Evolutionary conservation across 441 rosid species (phyloP).

Genomic region (Populus trichocarpa): DNA sequence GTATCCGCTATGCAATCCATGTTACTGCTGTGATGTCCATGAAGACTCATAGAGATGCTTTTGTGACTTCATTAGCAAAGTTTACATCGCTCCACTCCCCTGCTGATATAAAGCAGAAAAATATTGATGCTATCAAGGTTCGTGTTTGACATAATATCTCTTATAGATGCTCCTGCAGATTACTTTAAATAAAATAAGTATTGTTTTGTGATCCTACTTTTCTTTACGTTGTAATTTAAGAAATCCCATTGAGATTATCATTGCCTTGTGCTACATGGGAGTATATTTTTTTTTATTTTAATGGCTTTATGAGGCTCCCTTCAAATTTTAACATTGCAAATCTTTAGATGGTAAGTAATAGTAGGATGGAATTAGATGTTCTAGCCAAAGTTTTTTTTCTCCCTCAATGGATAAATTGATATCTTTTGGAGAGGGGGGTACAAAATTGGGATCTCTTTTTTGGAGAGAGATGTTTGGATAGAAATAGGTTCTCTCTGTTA

Average conservation of each 20-base stretch:
- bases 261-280: background rate
- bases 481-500: background rate
- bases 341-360: background rate
- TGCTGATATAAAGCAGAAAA: slow-evolving; percentile 93
- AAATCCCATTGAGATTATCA: background rate
- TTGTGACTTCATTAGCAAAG: slow-evolving; percentile 97
- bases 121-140: slow-evolving; percentile 93
- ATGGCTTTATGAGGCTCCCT: background rate
- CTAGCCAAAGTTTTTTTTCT: background rate
- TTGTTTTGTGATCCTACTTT: background rate
- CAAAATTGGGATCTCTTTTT: background rate
- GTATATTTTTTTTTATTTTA: background rate
- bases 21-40: slow-evolving; percentile 97
- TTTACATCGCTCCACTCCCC: slow-evolving; percentile 98
- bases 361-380: background rate
- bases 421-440: background rate
- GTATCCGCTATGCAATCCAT: slow-evolving; percentile 90
- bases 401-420: background rate
- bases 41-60: slow-evolving; percentile 99
- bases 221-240: background rate
- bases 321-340: background rate
- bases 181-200: background rate
- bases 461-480: background rate
- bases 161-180: background rate
- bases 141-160: slow-evolving; percentile 19